Base-by-base conservation (phyloP, 768 basidiomycete species). In the Leccinum broughii region DNA sequence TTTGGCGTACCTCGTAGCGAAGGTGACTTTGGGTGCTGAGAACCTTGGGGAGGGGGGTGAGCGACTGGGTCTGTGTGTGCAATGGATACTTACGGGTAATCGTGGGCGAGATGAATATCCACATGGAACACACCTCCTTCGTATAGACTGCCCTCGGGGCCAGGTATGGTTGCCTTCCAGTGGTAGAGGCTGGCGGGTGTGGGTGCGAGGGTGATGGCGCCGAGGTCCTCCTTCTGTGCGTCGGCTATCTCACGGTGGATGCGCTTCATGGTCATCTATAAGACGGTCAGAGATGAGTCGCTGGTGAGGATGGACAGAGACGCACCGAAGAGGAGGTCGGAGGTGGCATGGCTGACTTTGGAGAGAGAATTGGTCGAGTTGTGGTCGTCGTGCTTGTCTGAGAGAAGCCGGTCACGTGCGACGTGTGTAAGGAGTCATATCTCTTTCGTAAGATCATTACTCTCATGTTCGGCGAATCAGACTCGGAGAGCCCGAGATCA, bases 231-330 rank as follows among this genome's bases (percentile, higher is more conserved):
- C 72, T 90, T 91, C 82, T 85, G 81, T 35, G 89, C 76, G 75
- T 93, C 90, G 6, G 84, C 81, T 35, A 93, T 85, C 75, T 94
- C 92, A 60, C 89, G 87, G 63, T 89, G 84, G 44, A 94, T 93
- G 49, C 92, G 88, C 76, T 92, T 93, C 65, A 91, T 73, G 6
- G 92, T 89, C 68, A 83, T 85, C 83, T 83, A 50, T 6, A 14
- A 34, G 13, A 41, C 26, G 9, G 57, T 71, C 51, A 71, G 68
- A 28, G 7, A 2, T 4, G 30, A 30, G 37, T 1, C 22, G 15
- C 13, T 8, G 39, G 6, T 15, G 3, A 37, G 22, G 22, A 24
- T 24, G 22, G 22, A 24, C 22, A 24, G 15, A 49, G 54, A 69
- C 72, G 37, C 56, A 59, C 72, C 51, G 59, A 26, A 41, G 70